Evolutionary conservation across 2,329 filamentous ascomycete genomes (phyloP), one percentile per base, ranked within the genome.

Genomic region (Colletotrichum zoysiae): DNA sequence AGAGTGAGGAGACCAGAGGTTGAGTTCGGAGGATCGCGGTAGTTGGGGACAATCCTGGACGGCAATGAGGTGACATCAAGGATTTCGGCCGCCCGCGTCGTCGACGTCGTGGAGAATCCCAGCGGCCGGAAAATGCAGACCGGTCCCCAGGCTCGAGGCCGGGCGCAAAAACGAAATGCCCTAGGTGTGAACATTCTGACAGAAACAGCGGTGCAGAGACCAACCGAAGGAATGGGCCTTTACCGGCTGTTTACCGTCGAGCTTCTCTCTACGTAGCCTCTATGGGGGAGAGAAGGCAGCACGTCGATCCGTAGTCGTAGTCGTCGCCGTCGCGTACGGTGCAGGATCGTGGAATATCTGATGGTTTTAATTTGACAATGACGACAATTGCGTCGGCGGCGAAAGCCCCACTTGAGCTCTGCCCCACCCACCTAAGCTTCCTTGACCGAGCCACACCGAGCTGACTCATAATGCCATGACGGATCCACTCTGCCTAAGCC

Each of bases 21-120:
- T 12, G 86, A 87, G 3, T 83, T 84, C 16, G 84, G 82, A 74
- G 83, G 89, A 82, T 91, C 87, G 81, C 89, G 86, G 80, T 92
- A 93, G 74, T 84, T 85, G 12, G 92, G 91, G n/a, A 87, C 81
- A 55, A 91, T 84, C 65, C 91, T 87, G 58, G 86, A 80, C 3
- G 86, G 86, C 8, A 92, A 84, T 30, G 81, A 76, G 6, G 83
- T 80, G 35, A 86, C 80, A 76, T 88, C 85, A 76, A 84, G 84
- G 33, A 92, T 84, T 75, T 88, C 82, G 26, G 70, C 76, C 79
- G 73, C 83, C 82, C 86, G 82, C 5, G 72, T 50, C 51, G 58
- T 69, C 7, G 71, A 60, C 14, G 67, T 58, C 9, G 66, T 74
- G 20, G 65, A 62, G n/a, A 50, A 58, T 38, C 20, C 33, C 23